A percentile compares a stretch with the other conserved stretches of the same genome.
phyloP scores from a whole-genome alignment of 768 basidiomycete species.

The Leccinum uliginosum region DNA sequence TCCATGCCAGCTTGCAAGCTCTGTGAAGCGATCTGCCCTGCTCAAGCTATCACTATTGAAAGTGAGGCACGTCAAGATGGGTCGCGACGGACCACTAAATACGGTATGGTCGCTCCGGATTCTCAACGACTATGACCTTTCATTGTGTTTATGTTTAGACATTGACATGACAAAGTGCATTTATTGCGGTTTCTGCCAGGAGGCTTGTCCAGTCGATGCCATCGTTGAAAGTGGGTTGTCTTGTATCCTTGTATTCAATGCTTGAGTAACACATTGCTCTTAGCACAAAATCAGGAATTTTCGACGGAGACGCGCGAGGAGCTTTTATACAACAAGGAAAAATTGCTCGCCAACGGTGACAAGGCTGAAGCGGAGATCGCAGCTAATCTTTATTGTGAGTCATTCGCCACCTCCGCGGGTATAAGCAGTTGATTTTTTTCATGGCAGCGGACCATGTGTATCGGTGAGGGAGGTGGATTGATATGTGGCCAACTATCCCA shows the following conservation, averaged over 20 bases:
- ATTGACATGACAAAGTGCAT: constrained; percentile 99
- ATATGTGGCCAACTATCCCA: constrained; percentile 8
- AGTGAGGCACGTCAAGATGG: constrained; percentile 95
- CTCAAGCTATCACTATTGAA: constrained; percentile 99
- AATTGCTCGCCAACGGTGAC: constrained; percentile 93
- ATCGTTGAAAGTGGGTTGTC: constrained; percentile 89
- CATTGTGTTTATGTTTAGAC: constrained; percentile 43
- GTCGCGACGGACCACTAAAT: constrained; percentile 95
- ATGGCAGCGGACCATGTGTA: constrained; percentile 80
- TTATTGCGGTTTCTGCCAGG: constrained; percentile 99
- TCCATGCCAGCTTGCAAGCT: constrained; percentile 82
- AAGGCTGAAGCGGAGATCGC: constrained; percentile 96
- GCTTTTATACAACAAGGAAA: constrained; percentile 98
- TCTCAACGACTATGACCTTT: background rate
- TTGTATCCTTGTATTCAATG: constrained; percentile 9
- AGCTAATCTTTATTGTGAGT: constrained; percentile 79
- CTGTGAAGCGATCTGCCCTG: constrained; percentile 98
- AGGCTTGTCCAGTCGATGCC: constrained; percentile 98
- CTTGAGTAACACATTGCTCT: background rate
- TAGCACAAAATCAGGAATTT: constrained; percentile 97
- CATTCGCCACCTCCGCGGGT: constrained; percentile 8
- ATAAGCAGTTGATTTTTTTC: constrained; percentile 17
- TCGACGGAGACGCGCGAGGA: constrained; percentile 98
- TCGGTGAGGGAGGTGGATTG: constrained; percentile 45
- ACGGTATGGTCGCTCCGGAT: constrained; percentile 50